Evolutionary conservation across 768 basidiomycete genomes (phyloP), one percentile per base, ranked within the genome.

Genomic region (Tulasnella sp.): DNA sequence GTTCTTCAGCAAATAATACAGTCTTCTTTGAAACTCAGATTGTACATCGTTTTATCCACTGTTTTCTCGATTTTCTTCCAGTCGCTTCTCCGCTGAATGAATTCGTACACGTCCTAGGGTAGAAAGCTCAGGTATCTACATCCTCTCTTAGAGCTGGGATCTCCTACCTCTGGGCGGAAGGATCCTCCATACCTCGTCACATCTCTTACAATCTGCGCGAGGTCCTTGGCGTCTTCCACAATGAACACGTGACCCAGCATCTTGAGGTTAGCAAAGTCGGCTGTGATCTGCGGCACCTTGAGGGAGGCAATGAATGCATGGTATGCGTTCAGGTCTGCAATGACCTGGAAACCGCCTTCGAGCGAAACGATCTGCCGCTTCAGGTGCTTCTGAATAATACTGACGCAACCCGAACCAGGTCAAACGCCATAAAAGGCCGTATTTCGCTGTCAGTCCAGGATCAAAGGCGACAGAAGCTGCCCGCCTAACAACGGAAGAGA

Each of bases 51-150:
- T 88, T 96, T 95, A 87, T 96, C 95, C 75, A 99, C 98, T 40
- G 91, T 92, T 86, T 96, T 97, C 85, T 99, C 97, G 81, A 99
- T 99, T 88, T 95, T 97, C 87, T 98, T 97, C 97, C 97, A 99
- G 85, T 99, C 97, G 9, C 95, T 94, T 46, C 97, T 90, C 31
- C 97, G 89, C 84, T 96, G 95, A 83, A 98, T 94, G 83, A 98
- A 97, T 85, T 99, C 97, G 85, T 98, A 98, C 76, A 98, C 89
- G 84, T 98, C 97, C 91, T 93, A 34, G 24, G 24, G n/a, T 9
- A 44, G 20, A 12, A 24, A 12, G 46, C 41, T 74, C 31, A 34
- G 72, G 34, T 41, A 41, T 24, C 37, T 60, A 76, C 1, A 48
- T 20, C 69, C 46, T 37, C 37, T 50, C 28, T 11, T 50, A 11